These are phyloP conservation scores for Adiantum capillusveneris DNA, from an alignment of 75 land plant genomes.

Conservation along the genomic window DNA sequence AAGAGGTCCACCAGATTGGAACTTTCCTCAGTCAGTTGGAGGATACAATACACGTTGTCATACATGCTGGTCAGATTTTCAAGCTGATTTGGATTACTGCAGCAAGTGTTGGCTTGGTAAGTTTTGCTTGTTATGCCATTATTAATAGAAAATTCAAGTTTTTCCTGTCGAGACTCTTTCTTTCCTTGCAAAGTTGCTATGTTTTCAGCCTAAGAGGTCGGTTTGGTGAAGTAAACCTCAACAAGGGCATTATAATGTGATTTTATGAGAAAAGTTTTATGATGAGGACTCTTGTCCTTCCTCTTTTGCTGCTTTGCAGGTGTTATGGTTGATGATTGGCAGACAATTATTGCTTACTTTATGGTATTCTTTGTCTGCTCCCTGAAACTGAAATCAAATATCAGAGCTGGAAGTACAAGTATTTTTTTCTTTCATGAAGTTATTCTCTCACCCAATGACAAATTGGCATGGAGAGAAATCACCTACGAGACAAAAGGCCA, in stretches of 20 bases:
- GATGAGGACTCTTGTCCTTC: no score
- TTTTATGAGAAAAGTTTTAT: no score
- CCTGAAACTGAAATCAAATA: constrained; percentile 75
- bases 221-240: no score
- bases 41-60: constrained; percentile 39
- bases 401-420: constrained; percentile 31
- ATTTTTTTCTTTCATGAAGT: constrained; percentile 51
- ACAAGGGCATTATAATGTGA: no score
- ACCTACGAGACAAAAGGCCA: constrained; percentile 89
- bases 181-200: no score
- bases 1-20: constrained; percentile 39
- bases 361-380: constrained; percentile 73
- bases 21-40: constrained; percentile 4
- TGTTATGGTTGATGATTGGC: constrained; percentile 74
- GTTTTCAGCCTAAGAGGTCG: no score
- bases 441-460: constrained; percentile 49
- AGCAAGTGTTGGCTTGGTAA: constrained; percentile 94
- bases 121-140: no score
- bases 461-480: constrained; percentile 79
- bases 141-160: no score
- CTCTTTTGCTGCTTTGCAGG: no score
- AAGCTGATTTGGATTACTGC: constrained; percentile 45
- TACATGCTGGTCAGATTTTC: constrained; percentile 73
- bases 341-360: constrained; percentile 78
- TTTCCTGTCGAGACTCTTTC: no score